Percentiles rank a stretch among this genome's conserved stretches.
phyloP scores from a whole-genome alignment of 768 basidiomycete species.

The Macrolepiota dolichaula region DNA sequence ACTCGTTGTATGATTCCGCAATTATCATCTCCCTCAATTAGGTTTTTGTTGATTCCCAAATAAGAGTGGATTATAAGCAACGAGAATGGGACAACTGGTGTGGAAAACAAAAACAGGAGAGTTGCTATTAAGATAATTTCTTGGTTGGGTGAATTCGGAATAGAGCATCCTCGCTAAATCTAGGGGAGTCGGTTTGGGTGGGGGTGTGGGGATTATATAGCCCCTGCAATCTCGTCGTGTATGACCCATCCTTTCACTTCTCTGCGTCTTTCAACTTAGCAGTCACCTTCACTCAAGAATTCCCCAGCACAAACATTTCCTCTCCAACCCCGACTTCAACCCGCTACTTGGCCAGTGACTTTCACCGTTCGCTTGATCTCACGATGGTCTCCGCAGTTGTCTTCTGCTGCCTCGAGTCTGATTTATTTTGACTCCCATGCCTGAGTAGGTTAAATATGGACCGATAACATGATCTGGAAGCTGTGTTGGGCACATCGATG shows the following conservation, averaged over 20 bases:
- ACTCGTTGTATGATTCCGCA: too few relatives aligned
- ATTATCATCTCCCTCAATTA: too few relatives aligned
- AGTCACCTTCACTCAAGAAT: not conserved
- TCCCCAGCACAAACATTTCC: not conserved
- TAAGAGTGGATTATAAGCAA: too few relatives aligned
- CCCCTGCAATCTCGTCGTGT: conserved; percentile 25
- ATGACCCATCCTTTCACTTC: conserved; percentile 6
- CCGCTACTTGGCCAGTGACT: not conserved
- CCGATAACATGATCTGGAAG: not conserved
- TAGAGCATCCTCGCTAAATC: conserved; percentile 42
- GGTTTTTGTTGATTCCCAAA: too few relatives aligned
- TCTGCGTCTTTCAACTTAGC: not conserved
- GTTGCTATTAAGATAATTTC: conserved; percentile 46
- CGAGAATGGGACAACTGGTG: conserved; percentile 18
- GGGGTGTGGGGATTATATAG: conserved; percentile 44
- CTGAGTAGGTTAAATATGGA: not conserved
- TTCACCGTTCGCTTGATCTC: not conserved
- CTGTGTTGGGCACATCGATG: not conserved
- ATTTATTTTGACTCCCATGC: not conserved
- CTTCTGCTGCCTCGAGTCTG: not conserved
- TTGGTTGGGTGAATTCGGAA: conserved; percentile 41
- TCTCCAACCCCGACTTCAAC: not conserved
- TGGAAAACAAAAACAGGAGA: conserved; percentile 21
- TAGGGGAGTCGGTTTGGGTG: conserved; percentile 36
- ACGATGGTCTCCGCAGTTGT: not conserved